These are phyloP conservation scores for Aegilops speltoides DNA, from an alignment of 176 grass and related monocot genomes.

Conservation along the genomic window DNA sequence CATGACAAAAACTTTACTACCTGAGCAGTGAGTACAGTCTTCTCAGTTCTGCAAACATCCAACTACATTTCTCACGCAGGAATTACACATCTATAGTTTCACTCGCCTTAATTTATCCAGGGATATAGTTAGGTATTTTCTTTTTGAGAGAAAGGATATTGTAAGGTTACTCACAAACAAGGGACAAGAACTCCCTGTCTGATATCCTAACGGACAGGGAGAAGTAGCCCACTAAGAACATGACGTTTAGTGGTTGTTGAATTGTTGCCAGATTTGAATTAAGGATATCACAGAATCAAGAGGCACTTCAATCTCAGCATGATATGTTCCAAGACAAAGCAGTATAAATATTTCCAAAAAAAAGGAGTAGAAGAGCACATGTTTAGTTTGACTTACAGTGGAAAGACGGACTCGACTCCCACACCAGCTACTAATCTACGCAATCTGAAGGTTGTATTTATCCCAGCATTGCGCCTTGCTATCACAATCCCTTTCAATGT, in stretches of 20 bases:
- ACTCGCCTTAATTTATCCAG: neutral
- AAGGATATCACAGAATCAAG: neutral
- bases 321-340: neutral
- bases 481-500: slow-evolving; percentile 83
- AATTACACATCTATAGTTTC: neutral
- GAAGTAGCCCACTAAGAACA: neutral
- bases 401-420: slow-evolving; percentile 74
- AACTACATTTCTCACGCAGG: neutral
- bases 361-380: neutral
- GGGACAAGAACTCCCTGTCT: neutral
- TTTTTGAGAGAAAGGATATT: neutral
- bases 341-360: neutral
- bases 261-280: neutral
- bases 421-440: slow-evolving; percentile 73
- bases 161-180: neutral
- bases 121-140: neutral
- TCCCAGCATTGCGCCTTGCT: slow-evolving; percentile 76
- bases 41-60: neutral
- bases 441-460: slow-evolving; percentile 83
- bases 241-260: neutral
- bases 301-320: neutral
- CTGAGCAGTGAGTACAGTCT: neutral
- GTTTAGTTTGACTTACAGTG: slow-evolving; percentile 61
- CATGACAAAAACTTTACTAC: neutral
- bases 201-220: neutral